Conservation (phyloP, 2,329 filamentous ascomycete species). For the Botryotinia convoluta region DNA sequence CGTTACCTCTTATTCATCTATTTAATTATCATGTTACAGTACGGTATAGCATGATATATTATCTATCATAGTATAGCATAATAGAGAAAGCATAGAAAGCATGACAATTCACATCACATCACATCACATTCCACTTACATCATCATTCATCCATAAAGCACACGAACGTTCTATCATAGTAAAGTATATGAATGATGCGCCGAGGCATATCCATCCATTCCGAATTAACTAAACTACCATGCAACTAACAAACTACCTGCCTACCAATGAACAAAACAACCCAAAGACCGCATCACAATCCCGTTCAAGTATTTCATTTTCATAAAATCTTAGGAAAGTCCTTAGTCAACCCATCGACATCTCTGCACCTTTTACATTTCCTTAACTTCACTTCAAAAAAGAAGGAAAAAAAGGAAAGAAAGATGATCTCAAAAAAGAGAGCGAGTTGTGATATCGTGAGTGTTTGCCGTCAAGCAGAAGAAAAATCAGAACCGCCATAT, state of each 20-base stretch:
- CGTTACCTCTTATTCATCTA: too few species aligned
- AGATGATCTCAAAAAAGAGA: conserved; percentile 4
- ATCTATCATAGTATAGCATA: too few species aligned
- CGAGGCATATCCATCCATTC: neutral
- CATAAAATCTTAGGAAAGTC: neutral
- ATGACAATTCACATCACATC: too few species aligned
- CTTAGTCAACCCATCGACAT: neutral
- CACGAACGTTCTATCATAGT: neutral
- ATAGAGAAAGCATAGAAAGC: too few species aligned
- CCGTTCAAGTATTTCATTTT: neutral
- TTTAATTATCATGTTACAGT: too few species aligned
- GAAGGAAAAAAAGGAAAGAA: neutral
- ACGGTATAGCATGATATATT: too few species aligned
- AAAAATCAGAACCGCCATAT: neutral
- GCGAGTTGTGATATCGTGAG: neutral
- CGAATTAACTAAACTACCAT: neutral
- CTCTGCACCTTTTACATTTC: neutral
- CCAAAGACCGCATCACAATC: neutral
- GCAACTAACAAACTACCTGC: neutral
- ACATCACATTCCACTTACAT: neutral
- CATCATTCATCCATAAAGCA: neutral
- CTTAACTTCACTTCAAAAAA: neutral
- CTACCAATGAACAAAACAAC: neutral
- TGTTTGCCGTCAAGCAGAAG: neutral
- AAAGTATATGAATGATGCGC: neutral